Evolutionary conservation across 331 rosid genomes (phyloP), one percentile per base, ranked within the genome.

Genomic region (Pyracantha coccinea): DNA sequence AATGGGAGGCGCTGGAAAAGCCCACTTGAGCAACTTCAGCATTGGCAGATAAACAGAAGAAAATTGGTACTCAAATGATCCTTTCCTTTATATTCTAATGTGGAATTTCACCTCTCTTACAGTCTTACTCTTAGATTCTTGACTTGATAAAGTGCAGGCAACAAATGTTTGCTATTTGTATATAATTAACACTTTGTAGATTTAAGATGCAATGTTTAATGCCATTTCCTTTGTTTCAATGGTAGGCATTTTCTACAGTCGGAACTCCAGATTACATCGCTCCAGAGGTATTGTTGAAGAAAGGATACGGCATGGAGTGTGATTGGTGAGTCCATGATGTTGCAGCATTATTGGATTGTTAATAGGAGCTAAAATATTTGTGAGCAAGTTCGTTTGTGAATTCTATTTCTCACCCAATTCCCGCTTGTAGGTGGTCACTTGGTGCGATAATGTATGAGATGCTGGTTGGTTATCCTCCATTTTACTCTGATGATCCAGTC

Each of bases 231-330:
- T 79, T 81, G 27, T 57, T 75, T 79, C 79, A 20, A 41, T 84
- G 79, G 59, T 84, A 93, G 97, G 98, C 98, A 59, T 93, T 61
- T 83, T 93, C 98, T 47, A 93, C 96, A 16, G 98, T 91, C 21
- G 98, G 97, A 77, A 93, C 98, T 24, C 98, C 98, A 11, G 98
- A 93, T 78, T 91, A 93, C 75, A 93, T 93, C 64, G 97, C 98
- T 81, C 98, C 97, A 0, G 98, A 93, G 83, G 97, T 93, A 72
- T 79, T 93, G 82, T 78, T 93, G 78, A 91, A 91, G 82, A 91
- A 86, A 79, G 98, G 98, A 77, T 91, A 93, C 32, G 88, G 97
- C 72, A 83, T 89, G 76, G 98, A 91, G 68, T 91, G 97, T 10
- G 98, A 93, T 83, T 93, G 97, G 98, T 93, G 55, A 61, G 91